Base-by-base conservation (phyloP, 2,329 filamentous ascomycete genomes). In the Cladosporium sp. region DNA sequence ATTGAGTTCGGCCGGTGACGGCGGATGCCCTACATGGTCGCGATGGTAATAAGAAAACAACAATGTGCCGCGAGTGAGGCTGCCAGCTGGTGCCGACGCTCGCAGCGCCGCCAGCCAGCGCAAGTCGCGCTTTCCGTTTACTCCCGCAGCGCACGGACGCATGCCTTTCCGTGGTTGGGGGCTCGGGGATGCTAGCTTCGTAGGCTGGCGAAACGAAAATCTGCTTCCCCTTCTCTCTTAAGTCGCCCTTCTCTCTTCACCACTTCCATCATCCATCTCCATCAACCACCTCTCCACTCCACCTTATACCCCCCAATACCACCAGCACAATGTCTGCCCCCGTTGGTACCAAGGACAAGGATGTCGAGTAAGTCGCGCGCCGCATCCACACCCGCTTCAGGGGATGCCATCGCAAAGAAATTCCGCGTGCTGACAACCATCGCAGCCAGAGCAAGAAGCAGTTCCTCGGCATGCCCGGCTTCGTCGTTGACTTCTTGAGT, bases 401-500 rank as follows among this genome's bases (percentile, higher is more conserved):
- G 52, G 34, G 35, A 20, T 13, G 44, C 24, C 25, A 50, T 42
- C 32, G 28, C 25, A 10, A 10, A n/a, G n/a, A 13, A 50, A 22
- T 10, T n/a, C 40, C 24, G 13, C 47, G 13, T 15, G 37, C 54
- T 57, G 54, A 57, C 54, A 50, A 34, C 34, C 36, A 48, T 28
- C 22, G 25, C 39, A 57, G 54, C 56, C 56, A 58, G 56, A 50
- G 44, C 39, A 58, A 58, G 56, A 58, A 58, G 56, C 39, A 48
- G 44, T 52, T 58, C 56, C 67, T 71, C 65, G 68, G 68, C 66
- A 70, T 71, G 68, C 68, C 68, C 61, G 90, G 90, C 78, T 97
- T 97, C 85, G 75, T 97, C 77, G 90, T 95, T 76, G 93, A 97
- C 84, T 97, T 97, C 87, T 77, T 97, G 86, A 97, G 91, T 96